Conservation (phyloP, 2,329 filamentous ascomycete species). For the Arthroderma sp. region DNA sequence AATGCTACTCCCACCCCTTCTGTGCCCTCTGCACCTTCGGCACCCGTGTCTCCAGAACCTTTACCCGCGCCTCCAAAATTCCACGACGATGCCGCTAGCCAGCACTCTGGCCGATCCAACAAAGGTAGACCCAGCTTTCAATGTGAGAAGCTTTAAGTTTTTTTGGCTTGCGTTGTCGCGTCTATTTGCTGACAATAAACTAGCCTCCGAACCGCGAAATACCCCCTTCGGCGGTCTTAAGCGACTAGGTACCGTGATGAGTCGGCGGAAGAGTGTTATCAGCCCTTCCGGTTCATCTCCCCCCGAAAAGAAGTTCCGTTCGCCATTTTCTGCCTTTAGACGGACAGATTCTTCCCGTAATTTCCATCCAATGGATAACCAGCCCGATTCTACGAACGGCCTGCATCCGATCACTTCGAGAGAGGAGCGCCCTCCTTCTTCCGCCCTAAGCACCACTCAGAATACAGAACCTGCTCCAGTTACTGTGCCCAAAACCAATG, state of each 20-base stretch:
- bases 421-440: conserved; percentile 7
- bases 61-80: conserved; percentile 28
- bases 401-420: conserved; percentile 14
- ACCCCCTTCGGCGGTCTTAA: conserved; percentile 33
- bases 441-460: neutral
- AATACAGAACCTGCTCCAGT: conserved; percentile 1
- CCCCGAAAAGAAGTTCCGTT: conserved; percentile 29
- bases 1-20: conserved; percentile 15
- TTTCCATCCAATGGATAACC: conserved; percentile 16
- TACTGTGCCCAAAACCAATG: neutral
- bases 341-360: conserved; percentile 12
- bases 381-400: conserved; percentile 14
- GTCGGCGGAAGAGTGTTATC: conserved; percentile 31
- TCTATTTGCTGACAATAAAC: conserved; percentile 6
- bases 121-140: conserved; percentile 23
- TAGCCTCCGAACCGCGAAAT: conserved; percentile 28
- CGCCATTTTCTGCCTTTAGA: conserved; percentile 23
- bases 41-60: conserved; percentile 15
- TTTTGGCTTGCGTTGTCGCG: neutral
- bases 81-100: conserved; percentile 42
- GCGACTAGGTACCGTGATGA: conserved; percentile 36
- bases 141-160: conserved; percentile 12
- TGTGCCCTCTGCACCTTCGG: conserved; percentile 11
- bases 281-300: conserved; percentile 18
- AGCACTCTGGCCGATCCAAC: conserved; percentile 39